These are phyloP conservation scores for Psilocybe cubensis DNA, from an alignment of 768 basidiomycete genomes.

Conservation along the genomic window DNA sequence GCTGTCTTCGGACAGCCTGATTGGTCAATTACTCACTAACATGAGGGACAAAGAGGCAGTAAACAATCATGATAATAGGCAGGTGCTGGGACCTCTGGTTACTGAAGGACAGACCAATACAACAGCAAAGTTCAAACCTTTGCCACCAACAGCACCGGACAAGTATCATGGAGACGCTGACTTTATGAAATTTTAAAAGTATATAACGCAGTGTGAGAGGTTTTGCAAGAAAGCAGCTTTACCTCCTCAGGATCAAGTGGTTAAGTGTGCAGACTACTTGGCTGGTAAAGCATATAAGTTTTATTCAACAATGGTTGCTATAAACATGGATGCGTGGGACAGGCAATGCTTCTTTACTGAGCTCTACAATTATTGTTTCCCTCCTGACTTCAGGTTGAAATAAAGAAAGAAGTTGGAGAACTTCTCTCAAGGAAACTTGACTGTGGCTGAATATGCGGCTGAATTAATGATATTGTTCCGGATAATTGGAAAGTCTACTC, in stretches of 20 bases:
- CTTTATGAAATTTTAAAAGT: slow-evolving; percentile 13
- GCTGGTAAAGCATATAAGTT: slow-evolving; percentile 31
- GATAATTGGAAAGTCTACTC: slow-evolving; percentile 28
- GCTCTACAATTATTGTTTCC: slow-evolving; percentile 38
- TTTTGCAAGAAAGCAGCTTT: slow-evolving; percentile 3
- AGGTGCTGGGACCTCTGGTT: neutral
- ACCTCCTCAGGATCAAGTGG: slow-evolving; percentile 13
- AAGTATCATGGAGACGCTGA: slow-evolving; percentile 15
- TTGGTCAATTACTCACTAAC: slow-evolving; percentile 8
- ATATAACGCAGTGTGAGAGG: neutral
- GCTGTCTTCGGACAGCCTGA: neutral
- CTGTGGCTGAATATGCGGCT: slow-evolving; percentile 31
- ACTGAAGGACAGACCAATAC: neutral
- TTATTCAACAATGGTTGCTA: slow-evolving; percentile 25
- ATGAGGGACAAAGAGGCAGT: neutral
- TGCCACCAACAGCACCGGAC: slow-evolving; percentile 10
- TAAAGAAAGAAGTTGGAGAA: slow-evolving; percentile 26
- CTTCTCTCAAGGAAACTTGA: slow-evolving; percentile 23
- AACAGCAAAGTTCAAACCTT: slow-evolving; percentile 1
- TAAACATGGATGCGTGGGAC: slow-evolving; percentile 19
- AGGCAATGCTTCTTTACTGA: slow-evolving; percentile 28
- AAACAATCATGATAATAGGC: no score
- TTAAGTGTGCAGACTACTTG: slow-evolving; percentile 27
- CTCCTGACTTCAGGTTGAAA: slow-evolving; percentile 26
- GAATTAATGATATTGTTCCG: slow-evolving; percentile 32